Base-by-base conservation (phyloP, 805 yeast genomes). In the Candida sanyiensis region DNA sequence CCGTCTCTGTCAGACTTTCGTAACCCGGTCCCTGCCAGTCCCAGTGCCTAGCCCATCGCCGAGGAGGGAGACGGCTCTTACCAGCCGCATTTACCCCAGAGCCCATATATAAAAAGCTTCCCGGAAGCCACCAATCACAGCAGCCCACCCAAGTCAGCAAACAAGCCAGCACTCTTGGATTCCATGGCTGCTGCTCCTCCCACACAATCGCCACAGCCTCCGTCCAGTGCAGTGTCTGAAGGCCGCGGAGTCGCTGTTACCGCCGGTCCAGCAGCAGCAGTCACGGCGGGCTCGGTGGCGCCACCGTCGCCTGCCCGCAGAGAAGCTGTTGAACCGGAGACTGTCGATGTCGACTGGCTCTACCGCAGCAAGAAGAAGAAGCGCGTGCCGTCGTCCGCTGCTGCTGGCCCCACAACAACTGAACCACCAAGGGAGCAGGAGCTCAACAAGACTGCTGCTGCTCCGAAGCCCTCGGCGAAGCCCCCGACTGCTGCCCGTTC, bases 291-390 rank as follows among this genome's bases (percentile, higher is more conserved):
- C 29, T 27, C 29, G 4, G 9, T 18, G 9, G 29, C 31, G 21
- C 21, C 31, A 28, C 12, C 15, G n/a, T 15, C 33, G 21, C 23
- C 23, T n/a, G n/a, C n/a, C 6, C 23, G 15, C 12, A n/a, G 13
- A 12, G 33, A 29, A 5, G 6, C 21, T 12, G 26, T 20, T n/a
- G 3, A 11, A 15, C 25, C 20, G 26, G 20, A 24, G 11, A n/a
- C 24, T 20, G 49, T 84, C 31, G 90, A 83, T 49, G 88, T 84
- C 10, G 94, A 83, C 53, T 84, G 95, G 95, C 64, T 84, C 20
- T 83, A 83, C 54, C 67, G 87, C 50, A 89, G 89, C n/a, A 80
- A 80, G 54, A 77, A 80, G 28, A 67, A 76, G 37, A 58, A 47
- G 37, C 50, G 59, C 41, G 47, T 58, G 2, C 32, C 42, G 17